These are phyloP conservation scores for Dovyalis caffra DNA, from an alignment of 345 rosid species.

Conservation along the genomic window DNA sequence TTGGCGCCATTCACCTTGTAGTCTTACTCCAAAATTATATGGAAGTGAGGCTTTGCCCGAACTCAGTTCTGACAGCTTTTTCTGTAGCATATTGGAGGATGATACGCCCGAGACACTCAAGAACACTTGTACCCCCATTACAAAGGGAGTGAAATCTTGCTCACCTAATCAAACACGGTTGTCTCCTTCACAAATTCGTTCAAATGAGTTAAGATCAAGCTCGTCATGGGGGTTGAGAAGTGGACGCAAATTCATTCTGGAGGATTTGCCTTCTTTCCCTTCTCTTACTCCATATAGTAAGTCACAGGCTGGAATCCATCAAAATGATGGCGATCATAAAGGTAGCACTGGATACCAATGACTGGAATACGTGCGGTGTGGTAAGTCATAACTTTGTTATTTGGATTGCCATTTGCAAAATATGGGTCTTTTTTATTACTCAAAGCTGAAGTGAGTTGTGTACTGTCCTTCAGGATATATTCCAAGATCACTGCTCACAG, in stretches of 20 bases:
- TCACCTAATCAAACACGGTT: conserved; percentile 27
- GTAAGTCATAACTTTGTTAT: not conserved
- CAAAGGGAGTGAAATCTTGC: conserved; percentile 10
- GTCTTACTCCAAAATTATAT: conserved; percentile 6
- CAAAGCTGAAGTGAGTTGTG: not conserved
- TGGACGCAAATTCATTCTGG: conserved; percentile 23
- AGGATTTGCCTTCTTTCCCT: conserved; percentile 29
- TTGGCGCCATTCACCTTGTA: conserved; percentile 15
- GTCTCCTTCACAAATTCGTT: conserved; percentile 24
- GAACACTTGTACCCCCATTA: conserved; percentile 21
- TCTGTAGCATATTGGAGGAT: conserved; percentile 8
- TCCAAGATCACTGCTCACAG: not conserved
- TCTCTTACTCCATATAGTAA: conserved; percentile 29
- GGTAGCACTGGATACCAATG: not conserved
- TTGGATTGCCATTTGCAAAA: not conserved
- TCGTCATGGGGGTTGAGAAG: conserved; percentile 16
- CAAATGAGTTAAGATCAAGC: conserved; percentile 19
- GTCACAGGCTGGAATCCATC: conserved; percentile 14
- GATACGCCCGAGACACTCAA: conserved; percentile 13
- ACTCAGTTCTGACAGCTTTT: not conserved
- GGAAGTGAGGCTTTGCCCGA: conserved; percentile 7
- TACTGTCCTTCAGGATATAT: not conserved
- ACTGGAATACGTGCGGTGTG: not conserved
- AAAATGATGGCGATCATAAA: conserved; percentile 9
- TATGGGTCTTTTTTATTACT: not conserved